Evolutionary conservation across 2,329 filamentous ascomycete genomes (phyloP), one percentile per base, ranked within the genome.

Genomic region (Alternaria sp.): DNA sequence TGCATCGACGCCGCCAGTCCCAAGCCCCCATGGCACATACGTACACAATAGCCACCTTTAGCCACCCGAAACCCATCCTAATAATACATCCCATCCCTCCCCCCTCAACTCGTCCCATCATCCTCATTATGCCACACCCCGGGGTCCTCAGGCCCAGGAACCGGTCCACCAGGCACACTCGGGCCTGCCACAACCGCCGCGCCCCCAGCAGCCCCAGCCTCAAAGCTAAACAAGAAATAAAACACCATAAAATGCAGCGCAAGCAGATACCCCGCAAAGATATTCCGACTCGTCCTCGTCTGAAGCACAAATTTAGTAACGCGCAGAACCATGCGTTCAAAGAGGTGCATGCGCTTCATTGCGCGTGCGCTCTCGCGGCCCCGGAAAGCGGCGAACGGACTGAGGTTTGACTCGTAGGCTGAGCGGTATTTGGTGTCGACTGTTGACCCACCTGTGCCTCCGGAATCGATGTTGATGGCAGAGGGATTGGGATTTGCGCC

Each of bases 321-420:
- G 32, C 93, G 94, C 81, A 97, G 97, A 5, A 99, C 91, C 51
- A 93, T 88, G 43, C 96, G 86, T 80, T 99, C 96, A 0, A 94
- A 93, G 9, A 97, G 83, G 73, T 90, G 95, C 93, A 99, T 97
- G 45, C 94, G 89, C 75, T 93, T 93, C 80, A 97, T 94, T 1
- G 95, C 96, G 51, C 96, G 86, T 7, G 93, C 91, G 40, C 92
- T 94, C 82, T 99, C 96, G 55, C 95, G 88, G n/a, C 95, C 94
- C 47, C 95, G 87, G 83, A 99, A 99, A 3, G 93, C 93, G 25
- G 95, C 94, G 79, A 99, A 99, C 0, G 96, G 96, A 11, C 93
- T 97, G 52, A 99, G 91, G 75, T 96, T 97, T 45, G 92, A 92
- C 82, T 99, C 96, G 82, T 99, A 99, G 11, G 93, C 93, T 61